Evolutionary conservation across 2,329 filamentous ascomycete species (phyloP), one percentile per base, ranked within the genome.

Genomic region (Colletotrichum liaoningense): DNA sequence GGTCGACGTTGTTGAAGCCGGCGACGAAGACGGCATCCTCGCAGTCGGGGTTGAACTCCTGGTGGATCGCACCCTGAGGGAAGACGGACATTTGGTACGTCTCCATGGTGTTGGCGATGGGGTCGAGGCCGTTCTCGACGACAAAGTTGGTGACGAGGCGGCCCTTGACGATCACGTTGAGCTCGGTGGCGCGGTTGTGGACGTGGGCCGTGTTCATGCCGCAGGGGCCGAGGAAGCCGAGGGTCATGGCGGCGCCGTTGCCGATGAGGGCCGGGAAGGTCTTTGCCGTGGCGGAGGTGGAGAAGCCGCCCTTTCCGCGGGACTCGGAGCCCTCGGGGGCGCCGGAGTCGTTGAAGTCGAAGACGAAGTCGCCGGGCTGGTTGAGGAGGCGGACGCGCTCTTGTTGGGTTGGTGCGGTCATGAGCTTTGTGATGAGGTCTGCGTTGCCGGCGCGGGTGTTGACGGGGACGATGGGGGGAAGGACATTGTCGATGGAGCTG

Each of bases 1-100:
- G 84, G 74, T 88, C 86, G 64, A 84, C 81, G 19, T 78, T 79
- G 67, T 83, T 83, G 77, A 88, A 88, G 4, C 81, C 83, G 6
- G 87, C 87, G 6, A 88, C 84, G 75, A 88, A 88, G 7, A 85
- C 82, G 24, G 86, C 81, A 22, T 84, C 80, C 54, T 83, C 81
- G 77, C 88, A 88, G 70, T 86, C 83, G 2, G 87, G 86, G 78
- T 89, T 89, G 78, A 86, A 88, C 74, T 88, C 85, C 2, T 84
- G 84, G 76, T 89, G 87, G 11, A 88, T 80, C 3, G 84, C 82
- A 5, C 87, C 88, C 75, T 86, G 82, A 2, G 86, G 86, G 77
- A 89, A 88, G 11, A 87, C 83, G 14, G 84, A 81, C 83, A 87
- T 87, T 73, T 87, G 83, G 72, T 81, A 84, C 4, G 78, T 79